A percentile compares a stretch with the other conserved stretches of the same genome.
Evolutionary conservation across 345 rosid species (phyloP).

Genomic region (Hibiscus mutabilis): DNA sequence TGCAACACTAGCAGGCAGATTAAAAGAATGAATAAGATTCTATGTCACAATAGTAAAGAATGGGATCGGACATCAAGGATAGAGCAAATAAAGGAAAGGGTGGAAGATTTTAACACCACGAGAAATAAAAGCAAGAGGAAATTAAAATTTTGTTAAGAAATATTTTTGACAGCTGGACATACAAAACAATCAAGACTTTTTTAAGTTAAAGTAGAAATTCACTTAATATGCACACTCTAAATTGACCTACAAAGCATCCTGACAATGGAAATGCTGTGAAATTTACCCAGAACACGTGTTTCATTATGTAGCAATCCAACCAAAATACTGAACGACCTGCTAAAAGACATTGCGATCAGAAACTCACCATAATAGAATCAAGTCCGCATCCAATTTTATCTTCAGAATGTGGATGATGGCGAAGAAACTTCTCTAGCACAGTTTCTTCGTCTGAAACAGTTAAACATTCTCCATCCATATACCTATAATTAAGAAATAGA

Average conservation of each 20-base stretch:
- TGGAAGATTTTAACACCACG: no score
- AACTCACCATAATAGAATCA: conserved; percentile 63
- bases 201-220: not conserved
- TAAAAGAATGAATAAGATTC: not conserved
- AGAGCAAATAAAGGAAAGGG: not conserved
- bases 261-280: not conserved
- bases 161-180: not conserved
- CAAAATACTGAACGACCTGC: not conserved
- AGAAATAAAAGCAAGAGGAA: no score
- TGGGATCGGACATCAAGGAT: not conserved
- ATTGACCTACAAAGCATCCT: not conserved
- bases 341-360: not conserved
- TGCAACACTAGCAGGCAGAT: not conserved
- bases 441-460: conserved; percentile 52
- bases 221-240: not conserved
- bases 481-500: conserved; percentile 34
- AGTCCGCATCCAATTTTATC: conserved; percentile 87
- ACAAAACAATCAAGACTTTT: not conserved
- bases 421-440: conserved; percentile 64
- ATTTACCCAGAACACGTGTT: not conserved
- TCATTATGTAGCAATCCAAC: not conserved
- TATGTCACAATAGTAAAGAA: not conserved
- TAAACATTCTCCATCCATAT: conserved; percentile 61
- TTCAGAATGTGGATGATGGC: conserved; percentile 60
- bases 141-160: not conserved